Evolutionary conservation across 2,329 filamentous ascomycete species (phyloP), one percentile per base, ranked within the genome.

Genomic region (Zalaria sp.): DNA sequence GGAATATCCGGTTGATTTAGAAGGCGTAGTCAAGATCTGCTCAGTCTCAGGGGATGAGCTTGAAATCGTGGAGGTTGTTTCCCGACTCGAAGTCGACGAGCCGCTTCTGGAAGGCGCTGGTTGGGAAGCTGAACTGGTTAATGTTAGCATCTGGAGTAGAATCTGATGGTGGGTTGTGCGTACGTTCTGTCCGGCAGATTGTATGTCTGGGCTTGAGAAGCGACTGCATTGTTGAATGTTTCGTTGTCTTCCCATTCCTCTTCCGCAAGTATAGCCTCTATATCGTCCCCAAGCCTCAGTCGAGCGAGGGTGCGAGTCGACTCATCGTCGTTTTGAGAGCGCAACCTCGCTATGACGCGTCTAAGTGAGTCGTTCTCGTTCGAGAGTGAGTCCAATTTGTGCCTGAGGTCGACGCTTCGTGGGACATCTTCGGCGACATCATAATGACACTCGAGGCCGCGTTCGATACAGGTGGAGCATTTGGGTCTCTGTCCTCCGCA

Each of bases 251-350:
- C 18, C 18, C 18, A 18, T 18, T 18, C 29, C 29, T 32, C 29
- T 9, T 10, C 34, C 26, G 32, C 37, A 28, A 43, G 42, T 18
- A 43, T 43, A 2, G 18, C 25, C 8, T 35, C 34, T 25, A 43
- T 26, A 2, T 27, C 39, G 25, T 43, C 42, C 9, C 42, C 42
- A 10, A 43, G 42, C 25, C 42, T 36, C 8, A 43, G 42, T 38
- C 37, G 37, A 10, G 42, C 42, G 10, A 43, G 42, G 5, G 39
- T 34, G 10, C 28, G 37, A 18, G 32, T 40, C 3, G 34, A 35
- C 37, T 43, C 42, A 9, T 43, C 39, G 34, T 43, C 38, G 28
- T 37, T 43, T 34, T 38, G 39, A 11, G 34, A 40, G 18, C 38
- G 31, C 27, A 43, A 26, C 27, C 34, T 43, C 7, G 7, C n/a